Base-by-base conservation (phyloP, 2,329 filamentous ascomycete species). In the Botryotinia calthae region DNA sequence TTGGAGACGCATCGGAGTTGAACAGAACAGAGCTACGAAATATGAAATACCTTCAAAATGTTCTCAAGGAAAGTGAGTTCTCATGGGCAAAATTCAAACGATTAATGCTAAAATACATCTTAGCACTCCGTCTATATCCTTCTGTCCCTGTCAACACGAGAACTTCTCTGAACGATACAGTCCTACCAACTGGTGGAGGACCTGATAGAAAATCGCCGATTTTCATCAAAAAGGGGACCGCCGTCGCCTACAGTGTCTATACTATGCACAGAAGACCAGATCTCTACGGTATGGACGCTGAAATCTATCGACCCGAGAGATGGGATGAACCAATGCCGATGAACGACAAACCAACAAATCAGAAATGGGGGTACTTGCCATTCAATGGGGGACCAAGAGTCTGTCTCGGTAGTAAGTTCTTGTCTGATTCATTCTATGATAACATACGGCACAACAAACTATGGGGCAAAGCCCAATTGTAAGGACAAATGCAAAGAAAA, bases 121-220 rank as follows among this genome's bases (percentile, higher is more conserved):
- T 28, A 72, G 71, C 56, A 25, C 54, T 48, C 14, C 54, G 71
- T 14, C 51, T 72, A 10, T 72, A 72, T 54, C 51, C 71, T n/a
- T 25, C 46, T 22, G 65, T 88, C 25, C 86, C 86, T 4, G 76
- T 82, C 56, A 89, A 89, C 79, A 80, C 81, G 16, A 85, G 87
- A 69, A 75, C 80, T 40, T 85, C 86, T 3, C 79, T 82, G 14
- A 79, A 80, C 58, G 85, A 88, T 63, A 79, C 77, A 10, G 73
- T 74, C 6, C 72, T 81, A 14, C 80, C 80, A 2, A 20, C 48
- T 4, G 80, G 79, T 8, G 80, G 80, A 10, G 80, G 79, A 8
- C 73, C 73, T 4, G 76, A 78, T 63, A 75, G 78, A 3, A 70
- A 73, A 54, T 68, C 72, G 4, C 77, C 71, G 2, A n/a, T 72